phyloP scores from a whole-genome alignment of 148 eudicot genomes.

The Silene uniflora region DNA sequence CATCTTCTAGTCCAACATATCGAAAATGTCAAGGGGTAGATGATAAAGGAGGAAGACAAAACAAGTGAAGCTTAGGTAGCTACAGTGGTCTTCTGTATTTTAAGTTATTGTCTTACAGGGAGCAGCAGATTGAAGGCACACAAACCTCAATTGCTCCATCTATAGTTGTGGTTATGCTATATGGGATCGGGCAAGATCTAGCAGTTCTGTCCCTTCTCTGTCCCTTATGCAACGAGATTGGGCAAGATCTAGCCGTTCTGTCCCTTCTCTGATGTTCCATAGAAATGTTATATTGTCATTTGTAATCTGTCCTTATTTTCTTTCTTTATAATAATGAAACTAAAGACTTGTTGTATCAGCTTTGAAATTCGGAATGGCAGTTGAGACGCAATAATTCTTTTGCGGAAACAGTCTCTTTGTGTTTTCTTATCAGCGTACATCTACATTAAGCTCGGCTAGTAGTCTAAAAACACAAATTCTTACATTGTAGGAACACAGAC shows the following conservation, averaged over 20 bases:
- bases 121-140: background rate
- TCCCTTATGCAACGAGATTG: background rate
- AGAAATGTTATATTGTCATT: background rate
- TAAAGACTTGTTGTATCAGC: background rate
- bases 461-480: too few relatives aligned
- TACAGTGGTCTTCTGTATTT: background rate
- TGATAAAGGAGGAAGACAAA: background rate
- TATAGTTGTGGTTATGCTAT: background rate
- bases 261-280: background rate
- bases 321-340: too few relatives aligned
- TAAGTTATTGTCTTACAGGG: slow-evolving; percentile 10
- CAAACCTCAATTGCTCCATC: background rate
- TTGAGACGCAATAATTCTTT: background rate
- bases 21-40: too few relatives aligned
- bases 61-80: slow-evolving; percentile 10
- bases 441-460: too few relatives aligned
- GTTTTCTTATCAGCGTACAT: background rate
- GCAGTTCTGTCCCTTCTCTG: background rate
- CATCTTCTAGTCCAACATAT: slow-evolving; percentile 33
- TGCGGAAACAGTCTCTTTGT: background rate
- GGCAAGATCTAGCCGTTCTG: background rate
- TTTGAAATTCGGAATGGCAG: background rate
- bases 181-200: background rate
- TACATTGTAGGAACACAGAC: too few relatives aligned
- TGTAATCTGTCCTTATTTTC: background rate